Evolutionary conservation across 140 eudicot species (phyloP), one percentile per base, ranked within the genome.

Genomic region (Eryngium alpinum): DNA sequence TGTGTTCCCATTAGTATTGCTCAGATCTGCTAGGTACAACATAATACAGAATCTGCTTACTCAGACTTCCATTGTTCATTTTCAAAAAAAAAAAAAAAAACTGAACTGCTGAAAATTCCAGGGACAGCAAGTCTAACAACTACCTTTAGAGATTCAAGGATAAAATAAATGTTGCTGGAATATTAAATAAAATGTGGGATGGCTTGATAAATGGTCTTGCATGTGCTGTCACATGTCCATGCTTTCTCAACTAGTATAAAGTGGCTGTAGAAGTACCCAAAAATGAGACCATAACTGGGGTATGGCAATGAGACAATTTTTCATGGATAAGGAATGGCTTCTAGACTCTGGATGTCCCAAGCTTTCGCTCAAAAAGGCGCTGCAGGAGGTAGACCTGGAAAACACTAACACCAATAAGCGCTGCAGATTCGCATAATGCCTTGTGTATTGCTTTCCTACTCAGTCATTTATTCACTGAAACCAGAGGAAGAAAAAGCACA

Each of bases 381-480:
- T 82, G 89, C 31, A 94, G 92, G 72, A 94, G 96, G 84, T 85
- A 92, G 43, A 92, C 89, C 72, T 92, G 98, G 19, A 94, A 88
- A 33, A 90, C 88, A 70, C 96, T 92, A 24, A 89, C 93, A 16
- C 97, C 93, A 10, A 90, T 83, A 31, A 94, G 88, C n/a, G 93
- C 96, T 24, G 85, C 38, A 16, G 97, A 90, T 84, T 94, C 98
- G 21, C 90, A 85, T 57, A 94, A 56, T 21, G 94, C 98, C 87
- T 94, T 94, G 87, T 94, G 91, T 65, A 94, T 74, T 34, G 97
- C 97, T 84, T 96, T 92, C 77, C 78, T 84, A 82, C 97, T 89
- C 97, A 94, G 86, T 44, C 81, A 92, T 82, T 92, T 93, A 83
- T 92, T 92, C 72, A 92, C 98, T 94, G 90, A 91, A 90, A 44